Conservation (phyloP, 2,329 filamentous ascomycete genomes). For the Emmonsia crescens region DNA sequence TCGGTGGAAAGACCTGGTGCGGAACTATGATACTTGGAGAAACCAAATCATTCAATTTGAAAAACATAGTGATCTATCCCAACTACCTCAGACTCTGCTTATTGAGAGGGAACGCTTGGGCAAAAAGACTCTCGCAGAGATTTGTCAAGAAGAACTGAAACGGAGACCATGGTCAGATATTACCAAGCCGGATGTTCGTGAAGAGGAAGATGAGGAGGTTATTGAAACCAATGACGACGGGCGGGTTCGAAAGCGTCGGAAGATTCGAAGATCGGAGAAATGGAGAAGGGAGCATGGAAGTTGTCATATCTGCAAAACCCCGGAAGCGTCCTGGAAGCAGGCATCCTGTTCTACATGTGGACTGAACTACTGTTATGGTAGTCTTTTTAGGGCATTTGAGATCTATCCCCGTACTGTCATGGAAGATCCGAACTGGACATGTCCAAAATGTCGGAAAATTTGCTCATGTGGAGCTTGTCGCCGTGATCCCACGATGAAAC, state of each 20-base stretch:
- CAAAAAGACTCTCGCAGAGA: slow-evolving; percentile 74
- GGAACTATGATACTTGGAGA: slow-evolving; percentile 75
- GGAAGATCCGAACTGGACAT: slow-evolving; percentile 74
- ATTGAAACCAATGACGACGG: slow-evolving; percentile 49
- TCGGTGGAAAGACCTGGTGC: slow-evolving; percentile 64
- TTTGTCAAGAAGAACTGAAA: slow-evolving; percentile 84
- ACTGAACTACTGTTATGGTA: slow-evolving; percentile 83
- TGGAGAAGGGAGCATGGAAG: slow-evolving; percentile 40
- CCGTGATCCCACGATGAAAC: slow-evolving; percentile 54
- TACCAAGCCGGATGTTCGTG: slow-evolving; percentile 44
- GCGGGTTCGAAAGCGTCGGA: slow-evolving; percentile 53
- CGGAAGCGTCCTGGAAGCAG: slow-evolving; percentile 74
- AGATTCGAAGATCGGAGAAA: slow-evolving; percentile 39
- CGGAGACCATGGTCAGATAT: slow-evolving; percentile 74
- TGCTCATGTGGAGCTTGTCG: slow-evolving; percentile 81
- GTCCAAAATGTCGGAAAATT: slow-evolving; percentile 72
- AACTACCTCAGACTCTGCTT: slow-evolving; percentile 50
- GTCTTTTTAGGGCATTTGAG: slow-evolving; percentile 82
- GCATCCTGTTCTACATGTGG: slow-evolving; percentile 68
- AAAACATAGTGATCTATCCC: slow-evolving; percentile 55
- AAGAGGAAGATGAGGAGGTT: slow-evolving; percentile 25
- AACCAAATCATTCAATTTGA: slow-evolving; percentile 64
- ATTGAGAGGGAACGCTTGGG: slow-evolving; percentile 55
- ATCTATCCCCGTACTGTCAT: slow-evolving; percentile 74
- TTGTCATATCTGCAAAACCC: slow-evolving; percentile 76